A percentile compares a stretch with the other conserved stretches of the same genome.
Evolutionary conservation across 495 filamentous ascomycete species (phyloP).

Genomic region (Collariella sp.): DNA sequence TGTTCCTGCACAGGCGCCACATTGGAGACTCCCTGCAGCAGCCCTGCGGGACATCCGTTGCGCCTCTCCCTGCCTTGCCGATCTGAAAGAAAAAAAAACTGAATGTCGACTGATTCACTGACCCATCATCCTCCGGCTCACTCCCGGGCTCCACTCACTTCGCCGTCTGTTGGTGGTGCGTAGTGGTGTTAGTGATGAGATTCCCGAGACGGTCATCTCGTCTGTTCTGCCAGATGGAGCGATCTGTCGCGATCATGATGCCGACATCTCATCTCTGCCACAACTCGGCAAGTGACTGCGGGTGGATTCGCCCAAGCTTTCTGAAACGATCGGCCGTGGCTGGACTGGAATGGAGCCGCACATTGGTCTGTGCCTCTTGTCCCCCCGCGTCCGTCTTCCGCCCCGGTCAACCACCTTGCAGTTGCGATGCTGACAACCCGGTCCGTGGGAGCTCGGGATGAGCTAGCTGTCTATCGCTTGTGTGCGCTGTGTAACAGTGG

Average conservation of each 20-base stretch:
- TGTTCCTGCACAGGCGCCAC: no score
- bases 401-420: background rate
- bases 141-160: no score
- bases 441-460: background rate
- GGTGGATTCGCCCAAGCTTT: background rate
- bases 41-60: no score
- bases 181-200: background rate
- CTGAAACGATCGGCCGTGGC: constrained; percentile 5
- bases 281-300: background rate
- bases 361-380: background rate
- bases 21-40: no score
- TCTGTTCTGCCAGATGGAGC: background rate
- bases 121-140: no score
- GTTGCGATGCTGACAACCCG: no score
- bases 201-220: background rate
- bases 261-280: background rate
- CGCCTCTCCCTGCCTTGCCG: no score
- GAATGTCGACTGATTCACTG: no score
- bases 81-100: no score
- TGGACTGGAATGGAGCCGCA: background rate
- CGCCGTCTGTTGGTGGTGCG: background rate
- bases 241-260: background rate
- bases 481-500: background rate
- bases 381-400: background rate
- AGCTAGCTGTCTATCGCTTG: no score